Conservation (phyloP, 495 filamentous ascomycete genomes). For the Wilcoxina mikolae region DNA sequence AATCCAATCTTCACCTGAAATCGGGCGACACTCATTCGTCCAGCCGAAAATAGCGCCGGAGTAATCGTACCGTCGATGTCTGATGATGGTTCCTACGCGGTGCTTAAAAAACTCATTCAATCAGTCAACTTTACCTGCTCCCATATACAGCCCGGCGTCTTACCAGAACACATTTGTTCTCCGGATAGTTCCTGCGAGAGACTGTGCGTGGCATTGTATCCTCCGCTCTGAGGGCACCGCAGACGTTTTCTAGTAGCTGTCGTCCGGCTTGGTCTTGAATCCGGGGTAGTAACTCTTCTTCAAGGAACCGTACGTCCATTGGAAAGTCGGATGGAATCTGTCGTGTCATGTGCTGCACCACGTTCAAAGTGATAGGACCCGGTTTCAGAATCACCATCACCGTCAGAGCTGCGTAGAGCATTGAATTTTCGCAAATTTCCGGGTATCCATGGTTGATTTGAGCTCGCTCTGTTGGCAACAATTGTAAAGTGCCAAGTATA, state of each 20-base stretch:
- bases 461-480: slow-evolving; percentile 34
- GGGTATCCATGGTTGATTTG: slow-evolving; percentile 31
- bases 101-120: slow-evolving; percentile 38
- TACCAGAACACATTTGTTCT: slow-evolving; percentile 25
- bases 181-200: slow-evolving; percentile 34
- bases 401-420: slow-evolving; percentile 22
- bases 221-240: slow-evolving; percentile 41
- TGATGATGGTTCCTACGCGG: slow-evolving; percentile 70
- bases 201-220: slow-evolving; percentile 47
- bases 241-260: slow-evolving; percentile 23
- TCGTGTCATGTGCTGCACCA: slow-evolving; percentile 15
- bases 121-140: too few relatives aligned
- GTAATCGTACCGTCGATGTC: slow-evolving; percentile 67
- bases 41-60: slow-evolving; percentile 73
- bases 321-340: slow-evolving; percentile 30
- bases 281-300: slow-evolving; percentile 19
- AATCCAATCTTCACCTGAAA: slow-evolving; percentile 44
- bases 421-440: slow-evolving; percentile 15
- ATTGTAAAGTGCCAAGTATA: slow-evolving; percentile 40
- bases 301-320: slow-evolving; percentile 27
- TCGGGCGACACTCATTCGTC: slow-evolving; percentile 41
- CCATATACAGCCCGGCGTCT: too few relatives aligned
- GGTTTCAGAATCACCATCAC: slow-evolving; percentile 15
- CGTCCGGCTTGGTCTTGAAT: slow-evolving; percentile 17
- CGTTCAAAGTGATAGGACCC: slow-evolving; percentile 7